These are phyloP conservation scores for Luffa aegyptiaca DNA, from an alignment of 306 rosid genomes.

Conservation along the genomic window DNA sequence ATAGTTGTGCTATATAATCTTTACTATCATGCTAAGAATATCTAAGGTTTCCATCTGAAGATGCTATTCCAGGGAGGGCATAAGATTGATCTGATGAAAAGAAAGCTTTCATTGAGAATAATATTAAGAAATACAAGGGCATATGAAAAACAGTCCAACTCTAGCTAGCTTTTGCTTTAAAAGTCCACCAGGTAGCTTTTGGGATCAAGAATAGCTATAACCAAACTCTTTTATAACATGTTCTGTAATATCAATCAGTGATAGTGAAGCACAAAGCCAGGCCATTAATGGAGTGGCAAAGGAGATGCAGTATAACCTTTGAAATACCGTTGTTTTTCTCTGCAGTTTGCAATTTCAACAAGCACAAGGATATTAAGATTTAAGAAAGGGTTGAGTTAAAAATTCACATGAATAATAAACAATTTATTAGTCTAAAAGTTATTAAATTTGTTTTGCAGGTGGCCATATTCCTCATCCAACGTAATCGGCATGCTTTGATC, in stretches of 20 bases:
- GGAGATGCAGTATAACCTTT: not conserved
- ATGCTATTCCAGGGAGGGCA: not conserved
- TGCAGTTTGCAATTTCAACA: not conserved
- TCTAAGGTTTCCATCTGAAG: not conserved
- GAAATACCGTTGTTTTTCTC: not conserved
- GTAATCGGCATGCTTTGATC: slow-evolving; percentile 94
- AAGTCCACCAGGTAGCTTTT: not conserved
- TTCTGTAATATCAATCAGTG: not conserved
- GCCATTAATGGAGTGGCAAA: not conserved
- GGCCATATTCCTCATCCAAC: slow-evolving; percentile 96
- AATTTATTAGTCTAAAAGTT: not conserved
- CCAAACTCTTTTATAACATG: not conserved
- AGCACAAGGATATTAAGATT: not conserved
- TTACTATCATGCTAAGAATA: not conserved
- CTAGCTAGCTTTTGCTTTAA: not conserved
- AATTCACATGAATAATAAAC: not conserved
- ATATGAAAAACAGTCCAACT: not conserved
- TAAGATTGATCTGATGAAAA: not conserved
- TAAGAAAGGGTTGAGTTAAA: not conserved
- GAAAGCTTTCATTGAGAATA: not conserved
- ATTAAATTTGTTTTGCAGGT: slow-evolving; percentile 46
- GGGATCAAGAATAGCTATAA: not conserved
- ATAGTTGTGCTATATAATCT: not conserved
- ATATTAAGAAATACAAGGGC: not conserved
- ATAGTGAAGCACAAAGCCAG: not conserved